Evolutionary conservation across 164 flowering plant genomes (phyloP).

Genomic region (Magnolia changhungtana): DNA sequence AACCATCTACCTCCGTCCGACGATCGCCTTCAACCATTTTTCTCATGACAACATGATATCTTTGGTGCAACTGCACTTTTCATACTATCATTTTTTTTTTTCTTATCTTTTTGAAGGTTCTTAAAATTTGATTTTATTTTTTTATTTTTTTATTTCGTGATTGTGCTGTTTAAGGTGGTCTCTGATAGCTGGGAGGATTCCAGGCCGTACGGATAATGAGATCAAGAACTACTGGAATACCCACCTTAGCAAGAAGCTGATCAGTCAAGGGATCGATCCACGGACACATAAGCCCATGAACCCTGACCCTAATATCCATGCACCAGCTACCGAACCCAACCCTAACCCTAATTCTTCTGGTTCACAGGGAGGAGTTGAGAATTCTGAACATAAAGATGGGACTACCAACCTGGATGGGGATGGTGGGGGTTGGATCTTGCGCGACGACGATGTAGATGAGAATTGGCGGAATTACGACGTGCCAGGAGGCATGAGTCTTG

Average conservation of each 20-base stretch:
- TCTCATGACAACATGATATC: background rate
- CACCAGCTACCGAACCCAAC: conserved; percentile 4
- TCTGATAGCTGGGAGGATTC: conserved; percentile 69
- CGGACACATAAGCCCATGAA: conserved; percentile 59
- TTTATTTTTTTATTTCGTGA: background rate
- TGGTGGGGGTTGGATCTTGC: conserved; percentile 2
- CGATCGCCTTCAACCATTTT: background rate
- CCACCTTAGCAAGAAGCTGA: conserved; percentile 66
- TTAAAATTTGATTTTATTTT: background rate
- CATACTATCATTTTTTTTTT: background rate
- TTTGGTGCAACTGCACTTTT: background rate
- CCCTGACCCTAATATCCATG: conserved; percentile 12
- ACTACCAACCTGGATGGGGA: background rate
- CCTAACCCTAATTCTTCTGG: conserved; percentile 13
- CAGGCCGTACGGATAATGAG: conserved; percentile 71
- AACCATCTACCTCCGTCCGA: background rate
- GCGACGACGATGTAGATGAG: background rate
- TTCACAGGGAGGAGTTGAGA: background rate
- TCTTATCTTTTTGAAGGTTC: background rate
- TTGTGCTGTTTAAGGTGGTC: conserved; percentile 48
- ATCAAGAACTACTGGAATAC: conserved; percentile 81
- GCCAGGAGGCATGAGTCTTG: background rate
- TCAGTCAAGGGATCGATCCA: conserved; percentile 70
- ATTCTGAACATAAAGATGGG: background rate
- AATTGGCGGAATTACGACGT: background rate